Evolutionary conservation across 495 filamentous ascomycete genomes (phyloP).

Genomic region (Aspergillus bertholletiae): DNA sequence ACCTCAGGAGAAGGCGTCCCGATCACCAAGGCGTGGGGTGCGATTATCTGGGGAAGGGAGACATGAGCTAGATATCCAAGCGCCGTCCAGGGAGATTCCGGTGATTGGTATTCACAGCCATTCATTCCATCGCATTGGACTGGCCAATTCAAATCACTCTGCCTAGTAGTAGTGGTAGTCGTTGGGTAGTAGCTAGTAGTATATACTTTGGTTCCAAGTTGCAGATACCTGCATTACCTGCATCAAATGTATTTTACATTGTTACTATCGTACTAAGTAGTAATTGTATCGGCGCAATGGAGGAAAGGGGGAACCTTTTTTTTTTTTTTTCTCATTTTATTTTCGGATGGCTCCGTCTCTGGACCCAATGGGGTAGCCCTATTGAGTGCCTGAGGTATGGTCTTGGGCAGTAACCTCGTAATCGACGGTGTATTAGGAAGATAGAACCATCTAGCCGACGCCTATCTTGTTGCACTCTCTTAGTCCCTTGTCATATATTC

Average conservation of each 20-base stretch:
- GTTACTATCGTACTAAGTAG: too few relatives aligned
- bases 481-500: background rate
- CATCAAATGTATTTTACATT: background rate
- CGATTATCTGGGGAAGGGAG: slow-evolving; percentile 23
- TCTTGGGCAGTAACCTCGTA: slow-evolving; percentile 1
- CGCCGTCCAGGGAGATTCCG: background rate
- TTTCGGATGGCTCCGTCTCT: background rate
- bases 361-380: background rate
- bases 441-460: background rate
- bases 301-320: slow-evolving; percentile 12
- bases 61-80: background rate
- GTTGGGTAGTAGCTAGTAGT: too few relatives aligned
- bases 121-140: slow-evolving; percentile 1
- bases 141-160: background rate
- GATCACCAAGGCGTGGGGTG: slow-evolving; percentile 22
- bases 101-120: slow-evolving; percentile 13
- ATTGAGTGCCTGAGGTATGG: background rate
- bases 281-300: background rate
- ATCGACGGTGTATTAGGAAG: background rate
- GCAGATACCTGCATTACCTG: background rate
- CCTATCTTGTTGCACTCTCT: background rate
- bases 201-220: too few relatives aligned
- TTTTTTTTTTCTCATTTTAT: background rate
- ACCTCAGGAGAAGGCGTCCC: background rate
- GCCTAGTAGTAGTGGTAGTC: too few relatives aligned